Evolutionary conservation across 2,329 filamentous ascomycete genomes (phyloP).

Genomic region (Colletotrichum noveboracense): DNA sequence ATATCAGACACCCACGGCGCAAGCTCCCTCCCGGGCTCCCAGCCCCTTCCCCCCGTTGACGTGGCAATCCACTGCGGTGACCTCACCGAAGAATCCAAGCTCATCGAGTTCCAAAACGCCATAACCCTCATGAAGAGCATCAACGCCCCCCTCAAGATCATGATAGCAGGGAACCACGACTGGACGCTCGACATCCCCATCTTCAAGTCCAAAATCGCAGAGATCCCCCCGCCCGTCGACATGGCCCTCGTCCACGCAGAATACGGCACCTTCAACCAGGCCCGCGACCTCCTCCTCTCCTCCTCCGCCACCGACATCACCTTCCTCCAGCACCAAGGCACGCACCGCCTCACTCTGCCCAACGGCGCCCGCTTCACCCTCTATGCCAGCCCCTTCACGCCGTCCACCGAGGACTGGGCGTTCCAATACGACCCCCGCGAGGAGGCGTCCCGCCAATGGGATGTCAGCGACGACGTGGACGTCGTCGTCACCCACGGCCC

Average conservation of each 20-base stretch:
- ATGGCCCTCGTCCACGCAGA: constrained; percentile 22
- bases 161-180: constrained; percentile 59
- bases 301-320: constrained; percentile 21
- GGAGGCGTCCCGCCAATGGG: constrained; percentile 11
- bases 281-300: constrained; percentile 32
- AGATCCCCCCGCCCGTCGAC: background rate
- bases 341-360: constrained; percentile 38
- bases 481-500: constrained; percentile 41
- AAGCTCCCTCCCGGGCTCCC: constrained; percentile 14
- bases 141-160: constrained; percentile 50
- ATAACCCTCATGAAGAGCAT: constrained; percentile 42
- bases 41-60: constrained; percentile 42
- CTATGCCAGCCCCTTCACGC: constrained; percentile 53
- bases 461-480: constrained; percentile 29
- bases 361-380: constrained; percentile 47
- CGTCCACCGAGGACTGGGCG: constrained; percentile 41
- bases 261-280: constrained; percentile 43
- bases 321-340: constrained; percentile 46
- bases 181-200: constrained; percentile 40
- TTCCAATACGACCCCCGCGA: constrained; percentile 45
- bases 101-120: constrained; percentile 41
- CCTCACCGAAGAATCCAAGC: constrained; percentile 48
- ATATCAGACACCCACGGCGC: constrained; percentile 43
- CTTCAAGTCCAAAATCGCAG: background rate
- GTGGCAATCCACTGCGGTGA: constrained; percentile 57